Percentiles rank a stretch among this genome's conserved stretches.
Conservation (phyloP, 192 early-diverging fungal species). For the Coemansia sp. region DNA sequence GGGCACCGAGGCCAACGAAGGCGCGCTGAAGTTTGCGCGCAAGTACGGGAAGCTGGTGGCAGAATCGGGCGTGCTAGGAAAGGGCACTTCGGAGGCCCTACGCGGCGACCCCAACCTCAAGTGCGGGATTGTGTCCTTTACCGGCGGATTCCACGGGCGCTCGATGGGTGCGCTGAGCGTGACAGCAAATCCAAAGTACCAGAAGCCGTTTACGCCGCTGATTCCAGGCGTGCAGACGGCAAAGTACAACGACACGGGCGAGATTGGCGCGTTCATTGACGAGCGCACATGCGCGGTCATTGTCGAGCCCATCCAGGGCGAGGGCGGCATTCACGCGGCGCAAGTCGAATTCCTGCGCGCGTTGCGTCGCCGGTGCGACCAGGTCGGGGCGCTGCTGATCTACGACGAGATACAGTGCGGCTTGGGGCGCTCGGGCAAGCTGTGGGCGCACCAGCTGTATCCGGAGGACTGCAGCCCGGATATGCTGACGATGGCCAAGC, state of each 20-base stretch:
- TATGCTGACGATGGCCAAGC: constrained; percentile 94
- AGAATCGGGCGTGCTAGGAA: constrained; percentile 27
- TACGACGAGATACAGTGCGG: constrained; percentile 98
- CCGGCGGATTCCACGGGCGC: constrained; percentile 94
- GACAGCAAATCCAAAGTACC: constrained; percentile 90
- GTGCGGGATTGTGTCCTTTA: constrained; percentile 77
- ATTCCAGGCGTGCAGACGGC: constrained; percentile 75
- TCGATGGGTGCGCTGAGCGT: constrained; percentile 94
- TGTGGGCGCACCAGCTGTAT: constrained; percentile 81
- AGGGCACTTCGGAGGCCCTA: constrained; percentile 41
- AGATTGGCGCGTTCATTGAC: constrained; percentile 59
- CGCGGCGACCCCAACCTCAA: constrained; percentile 57
- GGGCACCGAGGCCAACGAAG: constrained; percentile 98
- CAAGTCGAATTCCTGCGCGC: constrained; percentile 71
- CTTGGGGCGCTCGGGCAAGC: constrained; percentile 79
- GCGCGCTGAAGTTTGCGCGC: constrained; percentile 92
- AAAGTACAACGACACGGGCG: constrained; percentile 70
- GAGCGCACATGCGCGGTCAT: constrained; percentile 88
- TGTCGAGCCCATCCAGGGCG: constrained; percentile 95
- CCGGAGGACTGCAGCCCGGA: constrained; percentile 72
- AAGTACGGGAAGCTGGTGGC: constrained; percentile 68
- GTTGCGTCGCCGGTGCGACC: constrained; percentile 74
- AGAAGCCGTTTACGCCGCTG: constrained; percentile 88
- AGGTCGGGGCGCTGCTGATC: constrained; percentile 85
- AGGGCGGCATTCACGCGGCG: constrained; percentile 83